These are phyloP conservation scores for Populus hybrid DNA, from an alignment of 441 rosid genomes.

Conservation along the genomic window DNA sequence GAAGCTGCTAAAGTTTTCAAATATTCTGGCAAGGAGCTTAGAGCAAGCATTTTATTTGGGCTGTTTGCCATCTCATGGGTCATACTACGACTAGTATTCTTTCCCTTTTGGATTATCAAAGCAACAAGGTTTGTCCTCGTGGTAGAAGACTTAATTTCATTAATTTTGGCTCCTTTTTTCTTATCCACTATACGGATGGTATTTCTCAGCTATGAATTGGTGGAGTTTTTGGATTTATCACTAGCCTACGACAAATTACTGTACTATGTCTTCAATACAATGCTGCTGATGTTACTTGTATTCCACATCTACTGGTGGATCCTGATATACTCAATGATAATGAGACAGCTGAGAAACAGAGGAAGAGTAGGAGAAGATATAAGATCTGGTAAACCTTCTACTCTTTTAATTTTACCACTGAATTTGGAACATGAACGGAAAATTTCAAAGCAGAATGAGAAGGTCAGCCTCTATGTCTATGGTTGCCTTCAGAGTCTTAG, in stretches of 20 bases:
- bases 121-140: slow-evolving; percentile 56
- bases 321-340: slow-evolving; percentile 82
- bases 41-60: slow-evolving; percentile 86
- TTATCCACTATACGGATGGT: slow-evolving; percentile 17
- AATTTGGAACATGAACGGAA: not conserved
- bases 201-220: slow-evolving; percentile 47
- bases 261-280: slow-evolving; percentile 80
- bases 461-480: too few relatives aligned
- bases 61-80: slow-evolving; percentile 94
- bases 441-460: not conserved
- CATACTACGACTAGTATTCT: slow-evolving; percentile 70
- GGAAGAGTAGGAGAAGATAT: slow-evolving; percentile 95
- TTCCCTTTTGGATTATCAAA: slow-evolving; percentile 85
- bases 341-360: slow-evolving; percentile 72
- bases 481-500: too few relatives aligned
- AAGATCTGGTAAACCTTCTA: slow-evolving; percentile 71
- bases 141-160: slow-evolving; percentile 20
- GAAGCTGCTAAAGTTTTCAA: slow-evolving; percentile 91
- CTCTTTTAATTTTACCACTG: not conserved
- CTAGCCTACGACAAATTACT: slow-evolving; percentile 29
- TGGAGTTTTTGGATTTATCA: slow-evolving; percentile 50
- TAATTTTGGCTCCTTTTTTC: slow-evolving; percentile 11
- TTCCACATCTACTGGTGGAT: slow-evolving; percentile 98
- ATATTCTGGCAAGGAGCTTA: slow-evolving; percentile 75
- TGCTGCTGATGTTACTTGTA: slow-evolving; percentile 78